Evolutionary conservation across 1,284 basidiomycete species (phyloP).

Genomic region (Malassezia pachydermatis): DNA sequence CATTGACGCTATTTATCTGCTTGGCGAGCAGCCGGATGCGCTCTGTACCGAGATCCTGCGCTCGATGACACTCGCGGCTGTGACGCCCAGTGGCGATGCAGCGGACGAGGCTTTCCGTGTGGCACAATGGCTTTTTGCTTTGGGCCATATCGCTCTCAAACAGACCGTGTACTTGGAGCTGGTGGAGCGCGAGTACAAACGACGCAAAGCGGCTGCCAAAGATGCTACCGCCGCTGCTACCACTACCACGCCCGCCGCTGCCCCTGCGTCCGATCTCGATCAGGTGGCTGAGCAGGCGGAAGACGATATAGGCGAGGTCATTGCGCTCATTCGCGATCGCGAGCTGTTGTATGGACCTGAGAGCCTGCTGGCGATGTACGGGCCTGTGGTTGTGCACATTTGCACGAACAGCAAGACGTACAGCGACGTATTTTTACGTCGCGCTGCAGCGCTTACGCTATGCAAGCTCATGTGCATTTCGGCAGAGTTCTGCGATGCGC

Average conservation of each 20-base stretch:
- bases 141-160: conserved; percentile 93
- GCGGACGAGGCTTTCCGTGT: conserved; percentile 61
- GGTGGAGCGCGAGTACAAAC: conserved; percentile 92
- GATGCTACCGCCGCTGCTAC: conserved; percentile 52
- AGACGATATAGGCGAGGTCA: conserved; percentile 90
- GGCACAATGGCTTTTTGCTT: conserved; percentile 81
- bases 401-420: conserved; percentile 57
- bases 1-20: conserved; percentile 86
- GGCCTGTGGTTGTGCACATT: conserved; percentile 78
- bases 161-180: conserved; percentile 93
- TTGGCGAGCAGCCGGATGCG: conserved; percentile 83
- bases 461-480: conserved; percentile 96
- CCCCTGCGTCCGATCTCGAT: conserved; percentile 60
- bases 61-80: conserved; percentile 65
- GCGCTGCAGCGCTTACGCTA: conserved; percentile 75
- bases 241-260: conserved; percentile 20
- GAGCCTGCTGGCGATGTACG: conserved; percentile 75
- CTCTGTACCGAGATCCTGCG: conserved; percentile 74
- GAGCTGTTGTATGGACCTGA: conserved; percentile 75
- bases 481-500: conserved; percentile 79
- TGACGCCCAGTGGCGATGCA: conserved; percentile 47
- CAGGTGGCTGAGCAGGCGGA: conserved; percentile 95
- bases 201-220: conserved; percentile 79
- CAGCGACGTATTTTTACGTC: conserved; percentile 62
- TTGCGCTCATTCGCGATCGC: conserved; percentile 69